Percentiles rank a stretch among this genome's conserved stretches.
These are phyloP conservation scores for Cercophora samala DNA, from an alignment of 495 filamentous ascomycete genomes.

Conservation along the genomic window DNA sequence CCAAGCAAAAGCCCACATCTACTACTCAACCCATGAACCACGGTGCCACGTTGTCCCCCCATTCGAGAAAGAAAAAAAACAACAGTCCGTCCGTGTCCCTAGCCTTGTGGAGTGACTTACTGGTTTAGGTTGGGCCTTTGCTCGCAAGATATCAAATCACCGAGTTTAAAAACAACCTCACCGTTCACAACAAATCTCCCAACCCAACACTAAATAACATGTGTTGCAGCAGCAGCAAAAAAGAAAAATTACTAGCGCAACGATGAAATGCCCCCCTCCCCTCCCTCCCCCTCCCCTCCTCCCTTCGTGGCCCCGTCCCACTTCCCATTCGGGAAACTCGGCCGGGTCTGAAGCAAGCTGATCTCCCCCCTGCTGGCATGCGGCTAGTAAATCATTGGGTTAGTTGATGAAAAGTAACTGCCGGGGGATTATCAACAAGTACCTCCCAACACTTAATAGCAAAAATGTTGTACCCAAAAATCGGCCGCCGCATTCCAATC, in stretches of 20 bases:
- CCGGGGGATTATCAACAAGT: neutral
- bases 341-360: conserved; percentile 1
- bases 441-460: too few species aligned
- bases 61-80: too few species aligned
- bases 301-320: neutral
- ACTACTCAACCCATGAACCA: neutral
- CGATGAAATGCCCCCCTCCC: neutral
- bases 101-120: conserved; percentile 1
- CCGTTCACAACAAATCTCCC: too few species aligned
- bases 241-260: too few species aligned
- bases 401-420: neutral
- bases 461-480: too few species aligned
- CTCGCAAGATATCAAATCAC: neutral
- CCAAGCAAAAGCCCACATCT: too few species aligned
- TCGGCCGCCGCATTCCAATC: too few species aligned
- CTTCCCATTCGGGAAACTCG: neutral
- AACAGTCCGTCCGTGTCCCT: neutral
- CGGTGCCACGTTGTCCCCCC: conserved; percentile 1
- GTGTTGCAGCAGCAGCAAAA: too few species aligned
- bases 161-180: neutral
- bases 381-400: neutral
- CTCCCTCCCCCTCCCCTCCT: neutral
- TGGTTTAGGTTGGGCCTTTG: neutral
- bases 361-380: too few species aligned
- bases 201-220: too few species aligned